Percentiles rank a stretch among this genome's conserved stretches.
Conservation (phyloP, 306 rosid genomes). For the Pachyrhizus erosus region DNA sequence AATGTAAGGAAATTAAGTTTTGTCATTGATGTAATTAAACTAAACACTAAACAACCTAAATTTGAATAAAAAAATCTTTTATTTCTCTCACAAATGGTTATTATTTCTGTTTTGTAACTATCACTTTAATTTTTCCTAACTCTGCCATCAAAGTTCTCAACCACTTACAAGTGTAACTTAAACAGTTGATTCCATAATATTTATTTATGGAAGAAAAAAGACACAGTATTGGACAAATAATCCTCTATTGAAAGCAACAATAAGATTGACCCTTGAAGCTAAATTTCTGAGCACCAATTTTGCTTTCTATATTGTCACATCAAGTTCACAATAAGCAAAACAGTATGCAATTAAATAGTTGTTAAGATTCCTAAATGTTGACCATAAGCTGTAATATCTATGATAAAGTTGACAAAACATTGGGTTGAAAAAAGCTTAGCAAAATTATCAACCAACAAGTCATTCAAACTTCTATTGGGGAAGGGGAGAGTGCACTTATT, state of each 20-base stretch:
- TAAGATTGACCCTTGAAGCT: slow-evolving; percentile 2
- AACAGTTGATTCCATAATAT: slow-evolving; percentile 34
- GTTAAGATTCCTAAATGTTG: slow-evolving; percentile 26
- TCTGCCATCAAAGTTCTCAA: slow-evolving; percentile 35
- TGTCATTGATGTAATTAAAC: slow-evolving; percentile 24
- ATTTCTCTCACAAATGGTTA: not conserved
- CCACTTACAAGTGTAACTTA: not conserved
- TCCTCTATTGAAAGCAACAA: slow-evolving; percentile 32
- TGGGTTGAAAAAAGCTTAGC: slow-evolving; percentile 6
- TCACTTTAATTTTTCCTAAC: slow-evolving; percentile 16
- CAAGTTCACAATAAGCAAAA: slow-evolving; percentile 23
- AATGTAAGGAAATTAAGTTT: slow-evolving; percentile 37
- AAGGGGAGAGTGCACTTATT: slow-evolving; percentile 19
- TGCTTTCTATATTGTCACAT: slow-evolving; percentile 26
- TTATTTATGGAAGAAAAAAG: slow-evolving; percentile 8
- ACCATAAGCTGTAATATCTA: slow-evolving; percentile 5
- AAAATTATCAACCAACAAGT: slow-evolving; percentile 25
- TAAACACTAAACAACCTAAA: not conserved
- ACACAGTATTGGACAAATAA: not conserved
- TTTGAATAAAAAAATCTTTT: slow-evolving; percentile 20
- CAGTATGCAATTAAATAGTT: slow-evolving; percentile 24
- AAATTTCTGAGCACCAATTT: slow-evolving; percentile 28
- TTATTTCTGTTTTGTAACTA: slow-evolving; percentile 15
- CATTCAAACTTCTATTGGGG: not conserved
- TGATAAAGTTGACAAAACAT: slow-evolving; percentile 32